phyloP scores from a whole-genome alignment of 495 filamentous ascomycete genomes.

The Corynascus novoguineensis region DNA sequence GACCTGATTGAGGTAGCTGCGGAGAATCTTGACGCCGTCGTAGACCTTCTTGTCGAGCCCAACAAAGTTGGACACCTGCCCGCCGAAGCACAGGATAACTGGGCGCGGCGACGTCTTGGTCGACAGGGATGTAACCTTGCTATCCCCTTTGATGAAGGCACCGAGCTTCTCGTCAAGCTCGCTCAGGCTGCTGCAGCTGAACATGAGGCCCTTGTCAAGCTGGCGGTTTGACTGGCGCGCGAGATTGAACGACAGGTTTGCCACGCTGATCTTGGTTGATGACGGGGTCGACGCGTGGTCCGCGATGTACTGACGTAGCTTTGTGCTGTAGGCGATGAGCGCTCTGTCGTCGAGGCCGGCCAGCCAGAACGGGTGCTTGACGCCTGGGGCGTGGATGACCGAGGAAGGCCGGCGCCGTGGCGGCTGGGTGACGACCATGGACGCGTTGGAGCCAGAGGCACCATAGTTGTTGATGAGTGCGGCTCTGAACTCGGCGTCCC shows the following conservation, averaged over 20 bases:
- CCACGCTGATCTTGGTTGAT: slow-evolving; percentile 12
- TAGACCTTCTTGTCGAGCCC: slow-evolving; percentile 30
- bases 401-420: not conserved
- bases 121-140: not conserved
- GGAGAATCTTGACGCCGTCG: not conserved
- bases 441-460: slow-evolving; percentile 28
- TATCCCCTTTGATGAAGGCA: not conserved
- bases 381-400: slow-evolving; percentile 7
- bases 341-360: slow-evolving; percentile 28
- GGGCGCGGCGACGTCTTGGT: slow-evolving; percentile 25
- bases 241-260: slow-evolving; percentile 40
- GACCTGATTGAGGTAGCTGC: slow-evolving; percentile 39
- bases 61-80: slow-evolving; percentile 43
- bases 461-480: slow-evolving; percentile 30
- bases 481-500: slow-evolving; percentile 26
- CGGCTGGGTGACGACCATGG: not conserved
- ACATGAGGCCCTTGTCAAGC: slow-evolving; percentile 27
- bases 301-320: slow-evolving; percentile 18
- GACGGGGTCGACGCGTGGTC: slow-evolving; percentile 4
- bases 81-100: slow-evolving; percentile 51
- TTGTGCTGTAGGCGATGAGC: slow-evolving; percentile 16
- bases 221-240: slow-evolving; percentile 11
- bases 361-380: slow-evolving; percentile 33
- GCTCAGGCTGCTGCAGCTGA: slow-evolving; percentile 28
- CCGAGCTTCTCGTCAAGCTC: slow-evolving; percentile 32